These are phyloP conservation scores for Meredithiella fracta DNA, from an alignment of 2,329 filamentous ascomycete species.

Conservation along the genomic window DNA sequence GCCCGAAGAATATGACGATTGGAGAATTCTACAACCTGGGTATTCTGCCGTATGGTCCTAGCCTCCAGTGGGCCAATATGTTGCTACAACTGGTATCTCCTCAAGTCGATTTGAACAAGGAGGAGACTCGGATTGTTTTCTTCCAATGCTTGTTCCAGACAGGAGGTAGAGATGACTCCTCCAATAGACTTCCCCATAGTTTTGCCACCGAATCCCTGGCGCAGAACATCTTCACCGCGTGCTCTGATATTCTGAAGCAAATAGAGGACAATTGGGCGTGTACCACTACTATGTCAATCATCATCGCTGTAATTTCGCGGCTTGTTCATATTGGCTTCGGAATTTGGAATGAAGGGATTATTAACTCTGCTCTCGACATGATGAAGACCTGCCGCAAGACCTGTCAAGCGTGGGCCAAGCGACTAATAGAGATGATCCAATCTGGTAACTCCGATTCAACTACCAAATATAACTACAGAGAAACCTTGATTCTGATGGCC, in stretches of 20 bases:
- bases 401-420: background rate
- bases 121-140: constrained; percentile 30
- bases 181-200: background rate
- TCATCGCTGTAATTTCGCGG: constrained; percentile 26
- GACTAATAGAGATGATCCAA: background rate
- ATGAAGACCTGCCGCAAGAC: background rate
- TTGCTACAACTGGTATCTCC: constrained; percentile 31
- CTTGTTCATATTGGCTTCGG: constrained; percentile 19
- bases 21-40: constrained; percentile 39
- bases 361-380: too few species aligned
- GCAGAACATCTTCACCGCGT: constrained; percentile 19
- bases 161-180: constrained; percentile 21
- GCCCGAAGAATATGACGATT: constrained; percentile 31
- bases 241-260: constrained; percentile 19
- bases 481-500: background rate
- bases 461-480: background rate
- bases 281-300: constrained; percentile 23
- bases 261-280: constrained; percentile 37
- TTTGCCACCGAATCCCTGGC: constrained; percentile 23
- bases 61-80: constrained; percentile 40
- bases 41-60: constrained; percentile 29
- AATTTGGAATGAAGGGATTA: background rate
- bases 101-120: constrained; percentile 33
- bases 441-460: background rate
- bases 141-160: constrained; percentile 33